These are phyloP conservation scores for Aspergillus incahuasiensis DNA, from an alignment of 495 filamentous ascomycete species.

Conservation along the genomic window DNA sequence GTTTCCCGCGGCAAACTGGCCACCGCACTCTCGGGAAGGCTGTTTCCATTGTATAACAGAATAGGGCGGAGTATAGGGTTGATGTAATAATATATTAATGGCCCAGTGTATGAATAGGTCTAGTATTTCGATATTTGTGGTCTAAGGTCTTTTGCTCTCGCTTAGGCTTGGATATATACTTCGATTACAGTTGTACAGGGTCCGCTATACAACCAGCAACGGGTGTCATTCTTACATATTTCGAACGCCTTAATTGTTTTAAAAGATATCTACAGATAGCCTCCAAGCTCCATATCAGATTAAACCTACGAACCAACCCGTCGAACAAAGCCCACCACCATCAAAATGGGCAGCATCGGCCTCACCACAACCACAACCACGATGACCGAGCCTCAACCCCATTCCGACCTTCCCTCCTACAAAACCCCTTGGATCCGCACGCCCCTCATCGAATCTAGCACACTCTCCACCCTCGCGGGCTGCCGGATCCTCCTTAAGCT, in stretches of 20 bases:
- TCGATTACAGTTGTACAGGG: background rate
- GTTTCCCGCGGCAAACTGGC: constrained; percentile 39
- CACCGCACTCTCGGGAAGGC: constrained; percentile 18
- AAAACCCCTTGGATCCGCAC: constrained; percentile 65
- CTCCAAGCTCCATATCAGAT: background rate
- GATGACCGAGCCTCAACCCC: constrained; percentile 21
- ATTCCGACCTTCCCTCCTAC: constrained; percentile 27
- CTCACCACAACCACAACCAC: constrained; percentile 12
- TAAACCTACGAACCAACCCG: background rate
- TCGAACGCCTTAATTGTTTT: background rate
- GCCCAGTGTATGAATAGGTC: background rate
- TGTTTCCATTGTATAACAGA: constrained; percentile 33
- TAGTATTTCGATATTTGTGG: constrained; percentile 6
- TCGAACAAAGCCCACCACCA: background rate
- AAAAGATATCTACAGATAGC: background rate
- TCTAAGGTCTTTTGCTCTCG: constrained; percentile 6
- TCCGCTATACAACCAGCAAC: background rate
- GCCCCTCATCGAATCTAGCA: constrained; percentile 62
- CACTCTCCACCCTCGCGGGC: constrained; percentile 65
- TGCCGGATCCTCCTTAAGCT: constrained; percentile 88
- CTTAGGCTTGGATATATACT: background rate
- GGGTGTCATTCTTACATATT: background rate
- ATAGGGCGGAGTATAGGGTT: constrained; percentile 10
- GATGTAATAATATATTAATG: constrained; percentile 14
- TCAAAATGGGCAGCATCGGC: constrained; percentile 28